Evolutionary conservation across 352 stramenopile genomes (phyloP), one percentile per base, ranked within the genome.

Genomic region (Phytopythium vexans): DNA sequence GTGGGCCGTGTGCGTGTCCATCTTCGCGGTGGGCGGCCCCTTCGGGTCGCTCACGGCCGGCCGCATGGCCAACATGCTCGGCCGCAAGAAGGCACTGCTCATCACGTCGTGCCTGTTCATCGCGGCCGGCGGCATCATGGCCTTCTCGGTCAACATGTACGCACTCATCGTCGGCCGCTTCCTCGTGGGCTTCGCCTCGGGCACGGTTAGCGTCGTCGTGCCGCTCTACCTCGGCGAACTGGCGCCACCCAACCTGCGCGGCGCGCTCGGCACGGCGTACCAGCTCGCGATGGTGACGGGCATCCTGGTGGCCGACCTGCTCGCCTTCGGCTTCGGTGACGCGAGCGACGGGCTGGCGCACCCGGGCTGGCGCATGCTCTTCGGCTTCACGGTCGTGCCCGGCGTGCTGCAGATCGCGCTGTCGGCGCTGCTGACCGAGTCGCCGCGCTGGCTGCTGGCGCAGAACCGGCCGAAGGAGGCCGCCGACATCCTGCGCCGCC

Each of bases 391-490:
- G 16, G 72, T 68, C 12, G 66, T 89, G 8, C 79, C 79, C 0
- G 77, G 74, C 4, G 68, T 89, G n/a, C 40, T 89, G 35, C 79
- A 89, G 49, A 58, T 89, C 14, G 72, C 73, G 16, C 47, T 89
- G 15, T 72, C 77, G 7, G 83, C 79, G 40, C 58, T 88, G 39
- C 56, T 89, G 16, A 86, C 77, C 0, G 79, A 89, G 58, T 82
- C 67, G 63, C 79, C 79, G 38, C 79, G 79, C 53, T 89, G 79
- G 79, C 41, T 89, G 41, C 55, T 89, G 43, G 88, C 74, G 15
- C 83, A 89, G 65, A 88, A 89, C 58, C 67, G 61, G 7, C 79
- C 77, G 33, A 89, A 89, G 56, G 79, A 89, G 51, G 79, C 79
- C 0, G 79, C 74, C 15, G 77, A 89, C 52, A 86, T 89, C 48